A percentile compares a stretch with the other conserved stretches of the same genome.
Evolutionary conservation across 805 yeast genomes (phyloP).

Genomic region (Ogataea neopini): DNA sequence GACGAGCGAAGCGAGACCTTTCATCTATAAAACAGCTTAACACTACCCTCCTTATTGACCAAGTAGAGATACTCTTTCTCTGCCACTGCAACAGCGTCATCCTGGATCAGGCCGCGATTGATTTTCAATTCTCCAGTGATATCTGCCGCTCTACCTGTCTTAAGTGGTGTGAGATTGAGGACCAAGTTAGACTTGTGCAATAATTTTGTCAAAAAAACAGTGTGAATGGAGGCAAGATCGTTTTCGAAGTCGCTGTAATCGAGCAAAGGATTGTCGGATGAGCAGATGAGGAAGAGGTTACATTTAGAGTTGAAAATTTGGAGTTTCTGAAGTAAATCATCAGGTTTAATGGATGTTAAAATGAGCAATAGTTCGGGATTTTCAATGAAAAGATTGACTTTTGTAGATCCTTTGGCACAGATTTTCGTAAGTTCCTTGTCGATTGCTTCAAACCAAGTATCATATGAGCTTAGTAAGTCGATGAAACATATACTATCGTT

Average conservation of each 20-base stretch:
- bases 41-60: constrained; percentile 53
- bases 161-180: constrained; percentile 62
- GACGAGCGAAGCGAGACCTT: too few species aligned
- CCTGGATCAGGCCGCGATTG: constrained; percentile 50
- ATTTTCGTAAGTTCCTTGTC: constrained; percentile 16
- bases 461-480: constrained; percentile 40
- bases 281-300: constrained; percentile 27
- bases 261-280: constrained; percentile 25
- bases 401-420: constrained; percentile 23
- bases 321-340: constrained; percentile 22
- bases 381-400: constrained; percentile 27
- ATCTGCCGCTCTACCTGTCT: constrained; percentile 82
- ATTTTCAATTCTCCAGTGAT: constrained; percentile 72
- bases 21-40: constrained; percentile 47
- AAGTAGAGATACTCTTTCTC: constrained; percentile 68
- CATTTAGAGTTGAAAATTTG: constrained; percentile 19
- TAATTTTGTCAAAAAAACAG: constrained; percentile 49
- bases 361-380: constrained; percentile 33
- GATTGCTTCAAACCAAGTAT: constrained; percentile 30
- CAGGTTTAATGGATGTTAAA: constrained; percentile 11
- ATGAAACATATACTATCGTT: constrained; percentile 38
- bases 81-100: constrained; percentile 29
- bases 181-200: constrained; percentile 53
- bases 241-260: constrained; percentile 19
- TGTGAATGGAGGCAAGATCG: constrained; percentile 36